Evolutionary conservation across 345 rosid species (phyloP).

Genomic region (Linum lewisii): DNA sequence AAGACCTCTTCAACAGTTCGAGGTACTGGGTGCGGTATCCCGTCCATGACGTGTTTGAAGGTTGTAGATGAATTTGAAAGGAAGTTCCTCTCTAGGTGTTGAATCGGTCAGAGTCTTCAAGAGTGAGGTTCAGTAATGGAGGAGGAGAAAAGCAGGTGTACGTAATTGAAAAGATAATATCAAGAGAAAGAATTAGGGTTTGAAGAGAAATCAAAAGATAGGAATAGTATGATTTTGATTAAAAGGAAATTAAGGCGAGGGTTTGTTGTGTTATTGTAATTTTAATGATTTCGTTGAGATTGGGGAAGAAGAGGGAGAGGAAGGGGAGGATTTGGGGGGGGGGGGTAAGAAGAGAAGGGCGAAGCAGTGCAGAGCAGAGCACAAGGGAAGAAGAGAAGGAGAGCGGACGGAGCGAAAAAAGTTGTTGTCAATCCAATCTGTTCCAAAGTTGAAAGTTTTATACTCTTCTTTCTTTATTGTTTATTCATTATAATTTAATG

Average conservation of each 20-base stretch:
- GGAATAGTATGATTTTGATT: neutral
- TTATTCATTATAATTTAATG: too few relatives aligned
- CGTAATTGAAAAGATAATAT: neutral
- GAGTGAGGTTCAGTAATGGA: neutral
- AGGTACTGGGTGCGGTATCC: conserved; percentile 4
- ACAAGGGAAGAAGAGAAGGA: neutral
- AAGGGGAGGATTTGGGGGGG: too few relatives aligned
- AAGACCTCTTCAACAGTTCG: conserved; percentile 2
- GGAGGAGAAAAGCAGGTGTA: neutral
- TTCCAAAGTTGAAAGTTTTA: too few relatives aligned
- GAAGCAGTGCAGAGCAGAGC: too few relatives aligned
- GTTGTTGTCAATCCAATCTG: neutral
- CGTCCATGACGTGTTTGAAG: neutral
- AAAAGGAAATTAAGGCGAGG: neutral
- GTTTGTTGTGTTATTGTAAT: neutral
- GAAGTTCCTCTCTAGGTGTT: neutral
- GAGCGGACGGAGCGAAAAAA: neutral
- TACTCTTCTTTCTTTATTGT: too few relatives aligned
- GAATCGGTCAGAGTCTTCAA: neutral
- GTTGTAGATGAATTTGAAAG: neutral
- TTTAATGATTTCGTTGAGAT: neutral
- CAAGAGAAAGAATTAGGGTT: neutral
- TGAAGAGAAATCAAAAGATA: neutral
- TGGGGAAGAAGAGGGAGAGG: neutral
- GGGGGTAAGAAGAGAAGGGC: too few relatives aligned